phyloP scores from a whole-genome alignment of 2,329 filamentous ascomycete species.

The Harringtonia aguacate region DNA sequence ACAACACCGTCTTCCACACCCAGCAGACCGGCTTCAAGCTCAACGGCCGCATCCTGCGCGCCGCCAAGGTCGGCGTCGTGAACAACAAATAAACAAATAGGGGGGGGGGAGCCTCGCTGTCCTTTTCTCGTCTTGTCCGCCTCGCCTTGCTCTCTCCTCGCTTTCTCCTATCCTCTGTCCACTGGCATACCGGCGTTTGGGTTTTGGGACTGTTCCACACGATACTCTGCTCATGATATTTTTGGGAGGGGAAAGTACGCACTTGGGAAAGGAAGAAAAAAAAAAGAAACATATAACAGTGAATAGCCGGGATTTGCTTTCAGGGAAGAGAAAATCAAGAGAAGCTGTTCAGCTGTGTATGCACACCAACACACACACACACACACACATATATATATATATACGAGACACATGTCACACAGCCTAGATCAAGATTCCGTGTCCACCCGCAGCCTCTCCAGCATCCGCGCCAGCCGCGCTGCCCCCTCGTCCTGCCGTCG shows the following conservation, averaged over 20 bases:
- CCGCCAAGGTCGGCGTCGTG: constrained; percentile 92
- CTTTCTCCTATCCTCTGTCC: neutral
- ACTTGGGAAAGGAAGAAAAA: no score
- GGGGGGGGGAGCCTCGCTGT: no score
- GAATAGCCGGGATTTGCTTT: no score
- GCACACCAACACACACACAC: no score
- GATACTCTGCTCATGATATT: constrained; percentile 13
- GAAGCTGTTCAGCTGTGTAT: no score
- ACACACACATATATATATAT: no score
- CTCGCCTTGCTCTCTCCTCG: neutral
- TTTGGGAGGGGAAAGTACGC: no score
- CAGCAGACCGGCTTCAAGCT: constrained; percentile 95
- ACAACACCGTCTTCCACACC: constrained; percentile 81
- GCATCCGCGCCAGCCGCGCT: constrained; percentile 4
- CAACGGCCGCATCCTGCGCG: constrained; percentile 80
- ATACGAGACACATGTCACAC: no score
- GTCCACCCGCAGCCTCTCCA: constrained; percentile 1
- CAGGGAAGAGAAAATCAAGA: neutral
- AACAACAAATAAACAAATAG: constrained; percentile 51
- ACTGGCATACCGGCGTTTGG: constrained; percentile 9
- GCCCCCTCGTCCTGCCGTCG: constrained; percentile 3
- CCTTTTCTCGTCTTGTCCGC: no score
- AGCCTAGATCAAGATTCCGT: no score
- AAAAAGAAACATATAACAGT: no score
- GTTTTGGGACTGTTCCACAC: constrained; percentile 2